These are phyloP conservation scores for Hawksworthiomyces lignivorus DNA, from an alignment of 2,329 filamentous ascomycete genomes.

Conservation along the genomic window DNA sequence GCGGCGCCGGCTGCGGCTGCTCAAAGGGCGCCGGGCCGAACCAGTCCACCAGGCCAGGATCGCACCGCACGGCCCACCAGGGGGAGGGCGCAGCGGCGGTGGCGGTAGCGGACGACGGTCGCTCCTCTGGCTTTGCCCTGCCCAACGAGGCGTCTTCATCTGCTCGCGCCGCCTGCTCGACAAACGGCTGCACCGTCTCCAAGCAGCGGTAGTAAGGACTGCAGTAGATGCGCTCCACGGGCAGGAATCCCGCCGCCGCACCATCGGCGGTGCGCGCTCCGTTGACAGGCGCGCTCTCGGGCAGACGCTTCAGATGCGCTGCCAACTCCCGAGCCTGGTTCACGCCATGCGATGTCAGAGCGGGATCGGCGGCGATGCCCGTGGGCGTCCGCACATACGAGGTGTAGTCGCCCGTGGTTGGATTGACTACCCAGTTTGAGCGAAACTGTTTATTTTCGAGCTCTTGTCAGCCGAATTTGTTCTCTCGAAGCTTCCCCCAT, in stretches of 20 bases:
- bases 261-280: neutral
- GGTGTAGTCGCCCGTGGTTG: constrained; percentile 69
- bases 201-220: constrained; percentile 84
- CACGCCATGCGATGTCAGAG: constrained; percentile 79
- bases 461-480: neutral
- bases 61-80: constrained; percentile 40
- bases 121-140: no score
- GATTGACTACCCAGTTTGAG: constrained; percentile 81
- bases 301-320: constrained; percentile 42
- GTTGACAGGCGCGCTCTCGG: neutral
- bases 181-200: constrained; percentile 70
- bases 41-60: constrained; percentile 70
- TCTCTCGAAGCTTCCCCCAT: no score
- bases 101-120: no score
- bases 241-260: constrained; percentile 49
- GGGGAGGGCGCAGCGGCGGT: no score
- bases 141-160: neutral
- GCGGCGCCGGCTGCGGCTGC: constrained; percentile 69
- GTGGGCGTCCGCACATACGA: constrained; percentile 72
- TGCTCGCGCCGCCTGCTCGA: constrained; percentile 21
- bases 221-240: constrained; percentile 70
- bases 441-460: constrained; percentile 58
- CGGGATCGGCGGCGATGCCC: constrained; percentile 78
- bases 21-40: constrained; percentile 80
- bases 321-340: constrained; percentile 74